phyloP scores from a whole-genome alignment of 2,329 filamentous ascomycete species.

The Alternaria sp. region DNA sequence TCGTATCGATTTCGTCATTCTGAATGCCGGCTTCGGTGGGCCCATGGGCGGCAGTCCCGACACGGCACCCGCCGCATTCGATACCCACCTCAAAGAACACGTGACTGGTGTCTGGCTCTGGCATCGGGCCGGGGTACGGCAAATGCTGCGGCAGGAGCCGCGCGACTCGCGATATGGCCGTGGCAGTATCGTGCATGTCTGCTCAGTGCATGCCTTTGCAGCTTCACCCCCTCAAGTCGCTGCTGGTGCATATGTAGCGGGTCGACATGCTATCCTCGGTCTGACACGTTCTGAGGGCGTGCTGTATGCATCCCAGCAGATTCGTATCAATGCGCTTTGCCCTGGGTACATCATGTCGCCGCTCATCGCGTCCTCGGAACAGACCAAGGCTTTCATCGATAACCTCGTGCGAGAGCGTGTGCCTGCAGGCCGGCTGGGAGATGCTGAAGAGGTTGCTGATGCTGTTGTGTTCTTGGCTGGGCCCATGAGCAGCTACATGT shows the following conservation, averaged over 20 bases:
- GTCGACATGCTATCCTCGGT: conserved; percentile 60
- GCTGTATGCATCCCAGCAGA: conserved; percentile 56
- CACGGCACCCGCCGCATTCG: conserved; percentile 54
- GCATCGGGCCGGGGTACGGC: conserved; percentile 56
- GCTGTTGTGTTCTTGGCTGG: conserved; percentile 12
- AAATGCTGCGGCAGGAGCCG: conserved; percentile 56
- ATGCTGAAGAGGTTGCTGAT: conserved; percentile 16
- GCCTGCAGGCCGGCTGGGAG: conserved; percentile 10
- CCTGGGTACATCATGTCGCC: conserved; percentile 55
- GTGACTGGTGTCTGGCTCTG: conserved; percentile 62
- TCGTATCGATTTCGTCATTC: conserved; percentile 60
- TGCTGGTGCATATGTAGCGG: conserved; percentile 53
- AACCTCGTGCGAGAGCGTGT: conserved; percentile 14
- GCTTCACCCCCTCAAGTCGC: conserved; percentile 36
- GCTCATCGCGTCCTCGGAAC: conserved; percentile 23
- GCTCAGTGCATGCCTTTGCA: conserved; percentile 57
- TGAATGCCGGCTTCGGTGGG: conserved; percentile 58
- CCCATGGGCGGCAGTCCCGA: conserved; percentile 51
- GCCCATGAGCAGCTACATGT: conserved; percentile 18
- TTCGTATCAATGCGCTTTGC: conserved; percentile 65
- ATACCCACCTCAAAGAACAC: conserved; percentile 57
- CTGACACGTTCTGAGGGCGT: conserved; percentile 60
- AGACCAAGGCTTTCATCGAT: conserved; percentile 8
- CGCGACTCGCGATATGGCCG: conserved; percentile 30
- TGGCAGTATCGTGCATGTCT: conserved; percentile 59